Percentiles rank a stretch among this genome's conserved stretches.
Conservation (phyloP, 169 alveolate species). For the Plasmodium sp. region DNA sequence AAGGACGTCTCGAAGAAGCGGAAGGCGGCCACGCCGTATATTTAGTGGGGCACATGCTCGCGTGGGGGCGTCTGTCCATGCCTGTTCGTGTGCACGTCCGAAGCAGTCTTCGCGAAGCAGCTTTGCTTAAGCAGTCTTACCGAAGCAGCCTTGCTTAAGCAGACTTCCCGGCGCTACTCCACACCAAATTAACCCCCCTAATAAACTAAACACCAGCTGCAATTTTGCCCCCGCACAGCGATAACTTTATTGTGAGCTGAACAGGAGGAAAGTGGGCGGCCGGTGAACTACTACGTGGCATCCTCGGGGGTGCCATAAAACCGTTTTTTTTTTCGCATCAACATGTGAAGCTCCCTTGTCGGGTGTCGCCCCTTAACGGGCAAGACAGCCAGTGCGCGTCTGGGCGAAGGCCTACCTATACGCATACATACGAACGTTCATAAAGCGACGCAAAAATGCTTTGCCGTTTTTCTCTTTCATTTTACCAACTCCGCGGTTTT, state of each 20-base stretch:
- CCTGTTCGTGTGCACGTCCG: constrained; percentile 9
- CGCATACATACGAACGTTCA: not conserved
- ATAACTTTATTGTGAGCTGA: not conserved
- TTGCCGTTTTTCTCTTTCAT: not conserved
- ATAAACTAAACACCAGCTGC: not conserved
- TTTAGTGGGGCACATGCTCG: not conserved
- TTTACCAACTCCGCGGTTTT: not conserved
- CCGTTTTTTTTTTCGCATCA: not conserved
- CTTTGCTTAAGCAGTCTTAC: not conserved
- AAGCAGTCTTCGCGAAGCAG: not conserved
- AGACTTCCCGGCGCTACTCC: not conserved
- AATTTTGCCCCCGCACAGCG: not conserved
- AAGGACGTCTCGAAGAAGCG: constrained; percentile 60
- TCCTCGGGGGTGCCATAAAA: not conserved
- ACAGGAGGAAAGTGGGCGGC: not conserved
- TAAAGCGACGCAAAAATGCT: not conserved
- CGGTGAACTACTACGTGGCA: not conserved
- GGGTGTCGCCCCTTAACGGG: not conserved
- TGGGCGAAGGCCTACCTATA: not conserved
- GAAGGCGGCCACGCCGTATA: constrained; percentile 52
- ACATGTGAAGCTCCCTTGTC: not conserved
- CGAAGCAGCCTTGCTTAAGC: not conserved
- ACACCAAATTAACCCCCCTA: not conserved
- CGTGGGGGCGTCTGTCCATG: not conserved
- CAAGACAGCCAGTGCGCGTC: not conserved